Evolutionary conservation across 345 rosid genomes (phyloP).

Genomic region (Chamaenerion angustifolium): DNA sequence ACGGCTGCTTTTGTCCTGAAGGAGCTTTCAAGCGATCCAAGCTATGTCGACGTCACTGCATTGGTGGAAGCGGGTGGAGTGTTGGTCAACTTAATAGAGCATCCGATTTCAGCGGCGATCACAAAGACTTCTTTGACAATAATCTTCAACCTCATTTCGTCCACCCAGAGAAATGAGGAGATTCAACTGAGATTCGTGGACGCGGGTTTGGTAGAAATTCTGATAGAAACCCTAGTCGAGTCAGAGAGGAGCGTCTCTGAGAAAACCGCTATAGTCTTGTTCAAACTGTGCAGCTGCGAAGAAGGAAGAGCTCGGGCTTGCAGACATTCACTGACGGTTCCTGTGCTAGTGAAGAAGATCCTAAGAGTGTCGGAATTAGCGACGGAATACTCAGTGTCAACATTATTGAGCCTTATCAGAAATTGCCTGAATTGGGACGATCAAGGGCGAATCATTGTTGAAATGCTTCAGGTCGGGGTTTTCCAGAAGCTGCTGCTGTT

Average conservation of each 20-base stretch:
- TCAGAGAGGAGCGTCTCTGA: constrained; percentile 23
- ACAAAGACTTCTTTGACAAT: constrained; percentile 26
- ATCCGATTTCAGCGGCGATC: constrained; percentile 15
- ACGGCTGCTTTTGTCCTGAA: constrained; percentile 18
- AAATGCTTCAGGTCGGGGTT: constrained; percentile 40
- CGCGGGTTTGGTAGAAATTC: constrained; percentile 17
- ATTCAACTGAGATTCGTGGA: constrained; percentile 12
- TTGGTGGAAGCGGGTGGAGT: constrained; percentile 8
- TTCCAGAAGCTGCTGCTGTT: constrained; percentile 49
- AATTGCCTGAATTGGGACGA: constrained; percentile 13
- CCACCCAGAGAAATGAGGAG: constrained; percentile 2
- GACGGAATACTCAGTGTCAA: constrained; percentile 25
- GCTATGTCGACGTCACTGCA: constrained; percentile 3
- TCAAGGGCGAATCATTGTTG: constrained; percentile 15
- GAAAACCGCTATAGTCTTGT: constrained; percentile 21
- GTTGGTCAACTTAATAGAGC: constrained; percentile 14
- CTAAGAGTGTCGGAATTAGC: constrained; percentile 24
- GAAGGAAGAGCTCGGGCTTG: constrained; percentile 25
- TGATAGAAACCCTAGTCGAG: constrained; percentile 18
- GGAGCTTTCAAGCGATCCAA: constrained; percentile 16
- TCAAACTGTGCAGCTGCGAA: constrained; percentile 13
- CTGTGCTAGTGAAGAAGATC: constrained; percentile 38
- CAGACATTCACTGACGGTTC: constrained; percentile 22
- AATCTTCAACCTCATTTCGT: constrained; percentile 22
- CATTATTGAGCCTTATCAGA: constrained; percentile 27